These are phyloP conservation scores for Arthrobotrys musiformis DNA, from an alignment of 2,329 filamentous ascomycete genomes.

Conservation along the genomic window DNA sequence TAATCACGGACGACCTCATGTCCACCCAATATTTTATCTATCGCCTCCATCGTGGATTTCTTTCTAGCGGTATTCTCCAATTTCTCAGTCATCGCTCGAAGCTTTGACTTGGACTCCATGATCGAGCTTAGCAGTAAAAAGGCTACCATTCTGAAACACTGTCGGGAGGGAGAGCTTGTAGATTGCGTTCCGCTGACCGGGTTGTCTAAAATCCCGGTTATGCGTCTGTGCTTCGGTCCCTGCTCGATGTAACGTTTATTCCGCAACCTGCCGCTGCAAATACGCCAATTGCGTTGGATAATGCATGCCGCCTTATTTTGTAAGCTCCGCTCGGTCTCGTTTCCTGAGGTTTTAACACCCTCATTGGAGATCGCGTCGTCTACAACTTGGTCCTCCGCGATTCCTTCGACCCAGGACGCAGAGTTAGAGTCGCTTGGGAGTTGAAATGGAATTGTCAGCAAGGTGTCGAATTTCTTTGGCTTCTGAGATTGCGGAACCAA, in stretches of 20 bases:
- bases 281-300: conserved; percentile 15
- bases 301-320: not conserved
- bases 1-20: not conserved
- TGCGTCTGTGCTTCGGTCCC: not conserved
- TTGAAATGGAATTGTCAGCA: not conserved
- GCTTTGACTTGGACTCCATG: not conserved
- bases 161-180: not conserved
- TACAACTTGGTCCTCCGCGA: not conserved
- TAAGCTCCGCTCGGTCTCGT: not conserved
- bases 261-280: not conserved
- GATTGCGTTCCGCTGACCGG: too few species aligned
- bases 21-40: not conserved
- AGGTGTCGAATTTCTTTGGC: not conserved
- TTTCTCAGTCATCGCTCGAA: not conserved
- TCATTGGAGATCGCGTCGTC: not conserved
- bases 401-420: not conserved
- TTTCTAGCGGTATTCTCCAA: not conserved
- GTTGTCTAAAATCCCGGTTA: conserved; percentile 1
- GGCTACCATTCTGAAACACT: not conserved
- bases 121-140: not conserved
- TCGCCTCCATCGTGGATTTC: not conserved
- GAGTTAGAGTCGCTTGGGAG: too few species aligned
- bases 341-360: not conserved
- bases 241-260: not conserved
- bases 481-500: not conserved